Conservation (phyloP, 2,329 filamentous ascomycete species). For the Sphaerostilbella broomeana region DNA sequence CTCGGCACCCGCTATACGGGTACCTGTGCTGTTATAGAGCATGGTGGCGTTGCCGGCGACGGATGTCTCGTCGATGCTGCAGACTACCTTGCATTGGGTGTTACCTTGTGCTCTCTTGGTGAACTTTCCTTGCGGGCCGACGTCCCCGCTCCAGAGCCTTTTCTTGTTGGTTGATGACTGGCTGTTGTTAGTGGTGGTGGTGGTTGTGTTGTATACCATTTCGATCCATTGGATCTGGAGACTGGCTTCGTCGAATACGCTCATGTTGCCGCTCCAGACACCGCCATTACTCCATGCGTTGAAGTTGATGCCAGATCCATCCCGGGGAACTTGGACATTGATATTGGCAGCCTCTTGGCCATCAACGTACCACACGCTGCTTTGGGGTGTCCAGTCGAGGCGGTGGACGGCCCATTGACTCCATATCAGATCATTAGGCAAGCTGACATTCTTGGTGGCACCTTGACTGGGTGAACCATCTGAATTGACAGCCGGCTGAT, state of each 20-base stretch:
- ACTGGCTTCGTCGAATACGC: slow-evolving; percentile 39
- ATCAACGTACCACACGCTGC: slow-evolving; percentile 51
- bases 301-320: slow-evolving; percentile 46
- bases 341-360: slow-evolving; percentile 44
- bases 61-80: slow-evolving; percentile 29
- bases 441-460: slow-evolving; percentile 42
- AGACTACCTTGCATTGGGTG: slow-evolving; percentile 23
- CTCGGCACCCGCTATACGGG: slow-evolving; percentile 9
- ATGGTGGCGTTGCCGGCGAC: slow-evolving; percentile 20
- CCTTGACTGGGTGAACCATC: slow-evolving; percentile 37
- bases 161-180: neutral
- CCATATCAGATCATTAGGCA: slow-evolving; percentile 40
- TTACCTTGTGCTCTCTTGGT: slow-evolving; percentile 23
- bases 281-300: slow-evolving; percentile 58
- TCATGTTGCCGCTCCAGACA: slow-evolving; percentile 55
- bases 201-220: slow-evolving; percentile 46
- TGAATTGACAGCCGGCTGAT: slow-evolving; percentile 48
- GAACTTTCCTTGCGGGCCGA: slow-evolving; percentile 27
- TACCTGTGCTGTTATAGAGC: slow-evolving; percentile 21
- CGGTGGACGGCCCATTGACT: slow-evolving; percentile 52
- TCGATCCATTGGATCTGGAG: slow-evolving; percentile 59
- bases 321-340: slow-evolving; percentile 48
- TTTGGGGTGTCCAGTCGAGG: slow-evolving; percentile 51
- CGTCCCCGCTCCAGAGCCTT: neutral
- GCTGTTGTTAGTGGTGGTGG: neutral